Base-by-base conservation (phyloP, 108 stramenopile genomes). In the Epithemia pelagica region DNA sequence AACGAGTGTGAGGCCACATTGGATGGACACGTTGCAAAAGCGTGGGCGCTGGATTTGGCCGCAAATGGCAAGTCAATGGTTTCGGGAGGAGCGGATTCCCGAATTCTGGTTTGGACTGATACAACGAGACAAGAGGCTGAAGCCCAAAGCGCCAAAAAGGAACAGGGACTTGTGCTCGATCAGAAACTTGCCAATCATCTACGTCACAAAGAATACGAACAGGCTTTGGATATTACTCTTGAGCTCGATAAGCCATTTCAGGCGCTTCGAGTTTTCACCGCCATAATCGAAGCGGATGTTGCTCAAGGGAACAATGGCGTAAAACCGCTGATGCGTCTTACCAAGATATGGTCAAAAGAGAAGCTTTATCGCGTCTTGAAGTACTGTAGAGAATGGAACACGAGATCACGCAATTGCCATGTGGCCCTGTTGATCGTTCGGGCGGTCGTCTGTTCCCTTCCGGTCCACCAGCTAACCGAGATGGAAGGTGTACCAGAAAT, bases 1-100 rank as follows among this genome's bases (percentile, higher is more conserved):
- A 92, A 92, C 55, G 96, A 99, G 68, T 99, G 96, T 66, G 94
- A 93, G 61, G 76, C 84, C 0, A 97, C 97, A 0, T 72, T 96
- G 60, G 96, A 97, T 64, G 92, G 80, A 0, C 96, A 97, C 69
- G 73, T 77, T 28, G 92, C 96, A 77, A 92, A 93, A 69, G 82
- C 96, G 32, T 99, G 98, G 98, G 96, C 96, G 5, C 63, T 98
- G 55, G 93, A 95, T 68, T 62, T 91, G 30, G 64, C 77, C 52
- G 70, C 74, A 30, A 70, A 73, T 67, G 86, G 84, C 3, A 80
- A 84, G 46, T 74, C 75, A 30, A 60, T 93, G 0, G 80, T 97
- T 19, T 91, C 90, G 52, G 97, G 95, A 25, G 97, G 96, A 5
- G 93, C 88, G 15, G 97, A 99, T 77, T 93, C 94, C 8, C 84